Evolutionary conservation across 106 monocot species (phyloP).

Genomic region (Platanthera guangdongensis): DNA sequence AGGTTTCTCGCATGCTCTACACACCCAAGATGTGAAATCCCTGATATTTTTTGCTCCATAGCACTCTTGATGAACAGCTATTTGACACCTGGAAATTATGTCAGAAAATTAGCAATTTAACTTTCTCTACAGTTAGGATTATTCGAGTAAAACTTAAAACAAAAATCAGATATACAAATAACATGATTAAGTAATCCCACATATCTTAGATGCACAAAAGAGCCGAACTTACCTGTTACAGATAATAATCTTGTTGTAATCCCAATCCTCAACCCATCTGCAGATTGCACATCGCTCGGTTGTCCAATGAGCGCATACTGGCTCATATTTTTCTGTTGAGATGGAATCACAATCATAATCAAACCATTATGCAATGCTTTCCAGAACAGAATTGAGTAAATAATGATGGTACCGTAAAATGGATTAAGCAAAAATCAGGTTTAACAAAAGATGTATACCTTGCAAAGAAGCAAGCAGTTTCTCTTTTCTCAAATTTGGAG

Average conservation of each 20-base stretch:
- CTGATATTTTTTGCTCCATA: conserved; percentile 65
- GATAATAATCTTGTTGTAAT: conserved; percentile 95
- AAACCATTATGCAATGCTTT: neutral
- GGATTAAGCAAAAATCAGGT: neutral
- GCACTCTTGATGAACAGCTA: conserved; percentile 99
- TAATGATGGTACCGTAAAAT: neutral
- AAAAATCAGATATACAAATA: neutral
- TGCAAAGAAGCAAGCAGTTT: conserved; percentile 45
- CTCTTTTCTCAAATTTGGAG: conserved; percentile 45
- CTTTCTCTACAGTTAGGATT: neutral
- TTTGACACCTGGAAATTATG: conserved; percentile 71
- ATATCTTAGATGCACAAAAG: neutral
- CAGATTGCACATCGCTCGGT: conserved; percentile 96
- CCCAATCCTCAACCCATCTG: conserved; percentile 99
- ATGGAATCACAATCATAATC: neutral
- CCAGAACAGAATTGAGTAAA: neutral
- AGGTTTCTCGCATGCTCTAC: conserved; percentile 86
- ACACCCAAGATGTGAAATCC: conserved; percentile 95
- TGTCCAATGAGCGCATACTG: conserved; percentile 88
- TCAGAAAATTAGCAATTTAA: neutral
- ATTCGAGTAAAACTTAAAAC: neutral
- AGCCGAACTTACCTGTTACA: conserved; percentile 69
- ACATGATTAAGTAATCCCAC: neutral
- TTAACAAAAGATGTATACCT: conserved; percentile 29
- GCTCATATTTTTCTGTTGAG: conserved; percentile 57